Conservation (phyloP, 1,284 basidiomycete species). For the Wallemia hederae region DNA sequence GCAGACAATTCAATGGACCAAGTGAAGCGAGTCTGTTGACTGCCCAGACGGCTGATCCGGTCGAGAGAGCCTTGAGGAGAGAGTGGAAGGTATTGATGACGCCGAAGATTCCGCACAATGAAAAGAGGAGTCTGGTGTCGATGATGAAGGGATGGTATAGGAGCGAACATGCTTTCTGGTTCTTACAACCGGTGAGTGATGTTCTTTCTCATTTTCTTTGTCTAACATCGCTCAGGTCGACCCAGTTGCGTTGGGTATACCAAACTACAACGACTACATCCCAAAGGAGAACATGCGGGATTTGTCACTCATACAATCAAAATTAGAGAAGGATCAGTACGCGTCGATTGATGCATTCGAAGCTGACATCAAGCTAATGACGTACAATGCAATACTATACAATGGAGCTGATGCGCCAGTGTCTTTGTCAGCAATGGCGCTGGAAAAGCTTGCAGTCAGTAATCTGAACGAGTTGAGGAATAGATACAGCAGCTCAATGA, state of each 20-base stretch:
- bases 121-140: slow-evolving; percentile 41
- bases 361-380: slow-evolving; percentile 56
- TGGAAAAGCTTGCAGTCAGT: background rate
- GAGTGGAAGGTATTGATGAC: slow-evolving; percentile 50
- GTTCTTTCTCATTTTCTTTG: background rate
- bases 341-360: slow-evolving; percentile 44
- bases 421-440: background rate
- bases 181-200: slow-evolving; percentile 40
- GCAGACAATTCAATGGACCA: slow-evolving; percentile 60
- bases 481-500: background rate
- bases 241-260: slow-evolving; percentile 40
- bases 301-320: slow-evolving; percentile 46
- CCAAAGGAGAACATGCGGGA: slow-evolving; percentile 62
- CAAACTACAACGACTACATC: slow-evolving; percentile 54
- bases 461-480: background rate
- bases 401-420: slow-evolving; percentile 25
- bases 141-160: slow-evolving; percentile 56
- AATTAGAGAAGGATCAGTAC: slow-evolving; percentile 57
- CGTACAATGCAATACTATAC: slow-evolving; percentile 54
- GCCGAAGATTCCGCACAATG: slow-evolving; percentile 36
- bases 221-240: slow-evolving; percentile 17
- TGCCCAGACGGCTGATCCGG: slow-evolving; percentile 26
- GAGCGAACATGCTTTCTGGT: slow-evolving; percentile 46
- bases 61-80: slow-evolving; percentile 43
- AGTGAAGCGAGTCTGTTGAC: slow-evolving; percentile 11